Evolutionary conservation across 108 stramenopile species (phyloP).

Genomic region (Pelagomonas calceolata): DNA sequence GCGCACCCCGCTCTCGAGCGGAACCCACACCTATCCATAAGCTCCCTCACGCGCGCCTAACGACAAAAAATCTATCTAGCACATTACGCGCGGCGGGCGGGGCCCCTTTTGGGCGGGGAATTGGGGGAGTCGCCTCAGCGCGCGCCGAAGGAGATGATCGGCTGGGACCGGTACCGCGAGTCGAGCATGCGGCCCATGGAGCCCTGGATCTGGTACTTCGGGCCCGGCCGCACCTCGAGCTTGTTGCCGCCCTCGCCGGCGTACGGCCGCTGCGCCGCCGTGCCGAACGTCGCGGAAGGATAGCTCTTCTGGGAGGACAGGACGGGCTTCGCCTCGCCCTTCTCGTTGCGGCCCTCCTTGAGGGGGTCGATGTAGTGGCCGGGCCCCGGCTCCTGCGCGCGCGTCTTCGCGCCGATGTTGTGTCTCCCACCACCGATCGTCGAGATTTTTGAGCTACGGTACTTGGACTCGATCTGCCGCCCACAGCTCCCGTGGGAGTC

Average conservation of each 20-base stretch:
- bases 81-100: no score
- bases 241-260: background rate
- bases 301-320: background rate
- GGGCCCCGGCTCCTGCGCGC: background rate
- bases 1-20: no score
- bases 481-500: conserved; percentile 19
- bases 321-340: background rate
- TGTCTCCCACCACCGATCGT: conserved; percentile 32
- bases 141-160: conserved; percentile 33
- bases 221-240: background rate
- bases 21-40: no score
- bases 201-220: background rate
- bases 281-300: background rate
- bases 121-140: conserved; percentile 17
- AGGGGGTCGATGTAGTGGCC: background rate
- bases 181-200: conserved; percentile 30
- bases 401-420: background rate
- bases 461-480: conserved; percentile 29
- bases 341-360: background rate
- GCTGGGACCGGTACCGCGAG: conserved; percentile 32
- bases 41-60: no score
- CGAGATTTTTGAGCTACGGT: conserved; percentile 23
- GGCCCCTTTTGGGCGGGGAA: no score
- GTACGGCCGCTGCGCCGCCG: background rate
- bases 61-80: no score